phyloP scores from a whole-genome alignment of 371 early-diverging fungal species.

The Rhizopus sp. region DNA sequence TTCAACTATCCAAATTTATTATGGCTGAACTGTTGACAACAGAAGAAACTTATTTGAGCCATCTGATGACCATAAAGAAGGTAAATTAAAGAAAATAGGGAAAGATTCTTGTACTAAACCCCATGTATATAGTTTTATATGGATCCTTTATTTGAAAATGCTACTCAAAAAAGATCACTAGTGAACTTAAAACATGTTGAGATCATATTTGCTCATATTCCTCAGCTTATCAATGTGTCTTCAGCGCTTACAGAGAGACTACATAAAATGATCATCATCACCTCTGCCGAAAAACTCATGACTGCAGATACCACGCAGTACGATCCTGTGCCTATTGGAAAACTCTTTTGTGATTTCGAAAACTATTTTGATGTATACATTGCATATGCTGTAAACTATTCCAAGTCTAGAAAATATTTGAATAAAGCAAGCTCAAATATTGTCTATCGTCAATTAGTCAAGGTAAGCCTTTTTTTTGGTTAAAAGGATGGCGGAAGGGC shows the following conservation, averaged over 20 bases:
- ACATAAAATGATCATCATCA: constrained; percentile 5
- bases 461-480: constrained; percentile 10
- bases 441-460: constrained; percentile 35
- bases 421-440: constrained; percentile 31
- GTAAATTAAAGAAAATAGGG: constrained; percentile 14
- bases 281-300: constrained; percentile 6
- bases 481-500: neutral
- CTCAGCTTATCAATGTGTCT: constrained; percentile 33
- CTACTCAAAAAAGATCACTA: constrained; percentile 19
- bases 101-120: neutral
- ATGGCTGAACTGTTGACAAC: constrained; percentile 36
- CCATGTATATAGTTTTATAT: constrained; percentile 30
- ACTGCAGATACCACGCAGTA: constrained; percentile 7
- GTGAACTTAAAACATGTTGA: constrained; percentile 28
- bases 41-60: constrained; percentile 38
- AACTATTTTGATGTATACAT: constrained; percentile 37
- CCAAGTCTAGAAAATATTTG: constrained; percentile 26
- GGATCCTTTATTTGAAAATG: constrained; percentile 35
- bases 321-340: constrained; percentile 17
- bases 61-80: constrained; percentile 32
- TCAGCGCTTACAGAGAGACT: constrained; percentile 21
- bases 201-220: constrained; percentile 39
- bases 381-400: constrained; percentile 34
- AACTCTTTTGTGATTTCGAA: constrained; percentile 30
- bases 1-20: constrained; percentile 34